phyloP scores from a whole-genome alignment of 257 asterid genomes.

The Cruciata laevipes region DNA sequence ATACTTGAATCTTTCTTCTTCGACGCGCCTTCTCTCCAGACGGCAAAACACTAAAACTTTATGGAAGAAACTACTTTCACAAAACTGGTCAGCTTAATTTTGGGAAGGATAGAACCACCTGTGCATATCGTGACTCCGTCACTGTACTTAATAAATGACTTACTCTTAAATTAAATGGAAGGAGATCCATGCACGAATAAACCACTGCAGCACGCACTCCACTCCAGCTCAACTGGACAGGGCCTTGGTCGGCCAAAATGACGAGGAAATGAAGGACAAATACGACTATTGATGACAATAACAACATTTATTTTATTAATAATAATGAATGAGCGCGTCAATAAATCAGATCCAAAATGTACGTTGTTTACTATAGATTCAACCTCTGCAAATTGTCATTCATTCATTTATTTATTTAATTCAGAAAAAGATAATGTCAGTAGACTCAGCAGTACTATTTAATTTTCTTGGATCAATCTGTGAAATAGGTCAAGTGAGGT shows the following conservation, averaged over 20 bases:
- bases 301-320: not conserved
- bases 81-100: no score
- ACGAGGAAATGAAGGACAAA: not conserved
- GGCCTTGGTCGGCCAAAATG: slow-evolving; percentile 23
- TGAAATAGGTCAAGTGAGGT: slow-evolving; percentile 11
- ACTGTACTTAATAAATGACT: no score
- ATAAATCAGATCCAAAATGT: slow-evolving; percentile 7
- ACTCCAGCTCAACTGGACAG: no score
- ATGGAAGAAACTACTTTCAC: no score
- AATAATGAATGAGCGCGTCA: not conserved
- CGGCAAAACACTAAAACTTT: no score
- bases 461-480: not conserved
- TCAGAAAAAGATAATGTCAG: not conserved
- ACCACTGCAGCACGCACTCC: no score
- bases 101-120: no score
- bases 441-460: not conserved
- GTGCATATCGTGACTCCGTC: no score
- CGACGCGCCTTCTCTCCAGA: no score
- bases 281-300: not conserved
- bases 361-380: slow-evolving; percentile 1
- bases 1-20: no score
- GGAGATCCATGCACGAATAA: no score
- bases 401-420: not conserved
- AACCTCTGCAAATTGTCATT: slow-evolving; percentile 11
- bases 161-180: no score